These are phyloP conservation scores for Rhizophagus clarus DNA, from an alignment of 192 early-diverging fungal species.

Conservation along the genomic window DNA sequence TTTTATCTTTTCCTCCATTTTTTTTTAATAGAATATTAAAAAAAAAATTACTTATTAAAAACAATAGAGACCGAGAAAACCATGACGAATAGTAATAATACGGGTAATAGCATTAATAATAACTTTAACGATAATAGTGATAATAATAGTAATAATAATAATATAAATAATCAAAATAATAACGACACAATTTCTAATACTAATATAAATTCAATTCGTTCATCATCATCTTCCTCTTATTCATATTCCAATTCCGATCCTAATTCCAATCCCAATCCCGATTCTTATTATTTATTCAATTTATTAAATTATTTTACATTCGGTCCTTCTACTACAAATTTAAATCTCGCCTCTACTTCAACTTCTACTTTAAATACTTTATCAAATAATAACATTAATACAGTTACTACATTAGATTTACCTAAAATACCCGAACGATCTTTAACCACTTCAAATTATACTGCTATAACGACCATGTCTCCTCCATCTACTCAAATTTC, in stretches of 20 bases:
- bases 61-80: neutral
- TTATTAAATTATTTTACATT: neutral
- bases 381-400: neutral
- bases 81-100: neutral
- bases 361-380: neutral
- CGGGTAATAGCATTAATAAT: neutral
- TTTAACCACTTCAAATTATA: conserved; percentile 4
- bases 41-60: neutral
- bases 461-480: neutral
- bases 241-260: neutral
- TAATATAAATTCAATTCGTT: neutral
- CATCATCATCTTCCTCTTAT: neutral
- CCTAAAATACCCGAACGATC: conserved; percentile 2
- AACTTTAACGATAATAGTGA: neutral
- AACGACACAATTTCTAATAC: neutral
- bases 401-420: neutral
- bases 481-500: too few relatives aligned
- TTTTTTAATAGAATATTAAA: neutral
- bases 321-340: neutral
- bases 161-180: neutral
- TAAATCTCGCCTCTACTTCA: neutral
- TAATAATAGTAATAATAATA: neutral
- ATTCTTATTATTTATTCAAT: neutral
- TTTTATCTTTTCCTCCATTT: too few relatives aligned
- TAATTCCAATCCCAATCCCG: neutral